Percentiles rank a stretch among this genome's conserved stretches.
Conservation (phyloP, 1,284 basidiomycete genomes). For the Leccinum huronense region DNA sequence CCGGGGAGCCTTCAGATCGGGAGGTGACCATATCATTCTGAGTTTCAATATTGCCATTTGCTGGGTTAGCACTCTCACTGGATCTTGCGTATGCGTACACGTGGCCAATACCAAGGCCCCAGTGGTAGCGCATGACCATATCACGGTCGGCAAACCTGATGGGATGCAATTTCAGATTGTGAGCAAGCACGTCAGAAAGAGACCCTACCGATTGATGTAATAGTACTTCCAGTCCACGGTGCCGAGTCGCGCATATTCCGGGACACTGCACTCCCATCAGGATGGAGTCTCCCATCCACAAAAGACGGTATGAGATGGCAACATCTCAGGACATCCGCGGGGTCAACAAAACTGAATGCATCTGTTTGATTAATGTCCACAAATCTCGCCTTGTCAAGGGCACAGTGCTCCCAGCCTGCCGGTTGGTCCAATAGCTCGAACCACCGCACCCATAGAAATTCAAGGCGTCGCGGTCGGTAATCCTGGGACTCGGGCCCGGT, state of each 20-base stretch:
- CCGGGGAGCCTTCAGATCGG: neutral
- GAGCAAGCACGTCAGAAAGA: neutral
- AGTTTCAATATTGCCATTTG: neutral
- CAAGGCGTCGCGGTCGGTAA: neutral
- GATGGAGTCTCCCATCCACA: neutral
- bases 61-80: neutral
- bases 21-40: neutral
- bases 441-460: neutral
- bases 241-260: neutral
- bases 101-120: conserved; percentile 1
- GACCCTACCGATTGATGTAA: conserved; percentile 10
- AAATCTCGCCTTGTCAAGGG: neutral
- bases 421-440: neutral
- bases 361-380: neutral
- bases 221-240: neutral
- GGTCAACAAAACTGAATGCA: neutral
- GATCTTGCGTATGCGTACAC: neutral
- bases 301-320: neutral
- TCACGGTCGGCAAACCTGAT: conserved; percentile 14
- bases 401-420: neutral
- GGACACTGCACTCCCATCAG: neutral
- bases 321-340: neutral
- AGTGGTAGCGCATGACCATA: conserved; percentile 13
- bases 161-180: neutral
- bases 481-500: neutral